These are phyloP conservation scores for Chalara sp. DNA, from an alignment of 2,329 filamentous ascomycete genomes.

Conservation along the genomic window DNA sequence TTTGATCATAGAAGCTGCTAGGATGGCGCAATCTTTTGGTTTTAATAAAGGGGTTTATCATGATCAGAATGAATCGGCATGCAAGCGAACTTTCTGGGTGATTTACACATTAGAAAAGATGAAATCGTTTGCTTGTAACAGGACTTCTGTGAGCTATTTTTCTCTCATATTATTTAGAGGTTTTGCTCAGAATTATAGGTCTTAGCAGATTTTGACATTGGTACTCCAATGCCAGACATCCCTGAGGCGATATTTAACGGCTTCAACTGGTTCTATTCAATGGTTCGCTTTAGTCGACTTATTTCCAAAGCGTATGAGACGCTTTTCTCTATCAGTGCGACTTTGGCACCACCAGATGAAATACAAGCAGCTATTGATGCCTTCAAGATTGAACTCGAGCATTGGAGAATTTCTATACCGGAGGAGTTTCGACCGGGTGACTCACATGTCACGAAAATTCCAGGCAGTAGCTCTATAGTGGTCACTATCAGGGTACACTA, in stretches of 20 bases:
- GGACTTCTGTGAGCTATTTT: slow-evolving; percentile 25
- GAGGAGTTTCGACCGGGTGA: slow-evolving; percentile 24
- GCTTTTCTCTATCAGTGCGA: slow-evolving; percentile 30
- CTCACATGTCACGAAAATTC: neutral
- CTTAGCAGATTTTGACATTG: slow-evolving; percentile 32
- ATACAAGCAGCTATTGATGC: slow-evolving; percentile 18
- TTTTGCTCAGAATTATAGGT: slow-evolving; percentile 17
- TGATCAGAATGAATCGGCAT: slow-evolving; percentile 10
- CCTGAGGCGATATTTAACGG: slow-evolving; percentile 27
- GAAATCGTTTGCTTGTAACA: slow-evolving; percentile 24
- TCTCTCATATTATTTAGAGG: neutral
- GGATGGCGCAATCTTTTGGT: slow-evolving; percentile 27
- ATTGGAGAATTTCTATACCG: slow-evolving; percentile 27
- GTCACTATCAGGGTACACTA: slow-evolving; percentile 24
- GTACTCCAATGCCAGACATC: slow-evolving; percentile 27
- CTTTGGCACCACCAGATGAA: slow-evolving; percentile 12
- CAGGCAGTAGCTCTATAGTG: slow-evolving; percentile 11
- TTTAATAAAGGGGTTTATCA: slow-evolving; percentile 21
- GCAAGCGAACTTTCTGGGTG: slow-evolving; percentile 31
- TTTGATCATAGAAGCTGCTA: slow-evolving; percentile 28
- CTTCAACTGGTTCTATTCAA: slow-evolving; percentile 30
- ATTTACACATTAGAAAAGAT: slow-evolving; percentile 34
- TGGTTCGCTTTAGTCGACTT: slow-evolving; percentile 26
- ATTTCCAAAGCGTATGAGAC: slow-evolving; percentile 27
- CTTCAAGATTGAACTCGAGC: slow-evolving; percentile 23